Percentiles rank a stretch among this genome's conserved stretches.
Evolutionary conservation across 192 early-diverging fungal species (phyloP).

Genomic region (Diversispora eburnea): DNA sequence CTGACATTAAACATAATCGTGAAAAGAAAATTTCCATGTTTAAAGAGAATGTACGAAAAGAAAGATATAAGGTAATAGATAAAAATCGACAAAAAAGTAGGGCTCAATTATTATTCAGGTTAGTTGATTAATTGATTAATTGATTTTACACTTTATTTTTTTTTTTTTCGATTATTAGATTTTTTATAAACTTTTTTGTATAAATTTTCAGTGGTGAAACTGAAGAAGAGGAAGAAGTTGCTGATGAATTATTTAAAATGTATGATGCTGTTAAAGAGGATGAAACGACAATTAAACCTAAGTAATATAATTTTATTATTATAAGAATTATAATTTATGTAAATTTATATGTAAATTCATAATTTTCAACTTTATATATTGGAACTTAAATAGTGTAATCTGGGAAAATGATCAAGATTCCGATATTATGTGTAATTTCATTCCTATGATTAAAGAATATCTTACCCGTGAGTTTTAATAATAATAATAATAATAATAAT

Average conservation of each 20-base stretch:
- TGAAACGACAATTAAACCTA: slow-evolving; percentile 36
- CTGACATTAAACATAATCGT: slow-evolving; percentile 1
- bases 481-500: no score
- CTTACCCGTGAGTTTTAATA: slow-evolving; percentile 44
- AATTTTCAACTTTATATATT: not conserved
- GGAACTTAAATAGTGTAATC: no score
- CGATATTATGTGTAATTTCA: slow-evolving; percentile 57
- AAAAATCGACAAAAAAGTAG: slow-evolving; percentile 36
- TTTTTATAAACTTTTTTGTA: not conserved
- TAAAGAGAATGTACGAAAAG: slow-evolving; percentile 36
- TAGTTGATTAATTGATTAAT: slow-evolving; percentile 29
- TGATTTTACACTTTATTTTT: not conserved
- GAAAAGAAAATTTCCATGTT: slow-evolving; percentile 14
- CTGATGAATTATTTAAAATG: slow-evolving; percentile 51
- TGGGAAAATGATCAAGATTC: slow-evolving; percentile 40
- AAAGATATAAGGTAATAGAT: slow-evolving; percentile 49
- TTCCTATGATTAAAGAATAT: slow-evolving; percentile 68
- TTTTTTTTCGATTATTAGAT: no score
- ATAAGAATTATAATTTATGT: not conserved
- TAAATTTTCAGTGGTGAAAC: slow-evolving; percentile 10
- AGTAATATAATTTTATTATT: slow-evolving; percentile 29
- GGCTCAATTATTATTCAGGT: not conserved
- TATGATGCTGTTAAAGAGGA: slow-evolving; percentile 63
- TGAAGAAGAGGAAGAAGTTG: slow-evolving; percentile 40
- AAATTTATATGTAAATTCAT: not conserved